Conservation (phyloP, 2,329 filamentous ascomycete species). For the Esteya vermicola region DNA sequence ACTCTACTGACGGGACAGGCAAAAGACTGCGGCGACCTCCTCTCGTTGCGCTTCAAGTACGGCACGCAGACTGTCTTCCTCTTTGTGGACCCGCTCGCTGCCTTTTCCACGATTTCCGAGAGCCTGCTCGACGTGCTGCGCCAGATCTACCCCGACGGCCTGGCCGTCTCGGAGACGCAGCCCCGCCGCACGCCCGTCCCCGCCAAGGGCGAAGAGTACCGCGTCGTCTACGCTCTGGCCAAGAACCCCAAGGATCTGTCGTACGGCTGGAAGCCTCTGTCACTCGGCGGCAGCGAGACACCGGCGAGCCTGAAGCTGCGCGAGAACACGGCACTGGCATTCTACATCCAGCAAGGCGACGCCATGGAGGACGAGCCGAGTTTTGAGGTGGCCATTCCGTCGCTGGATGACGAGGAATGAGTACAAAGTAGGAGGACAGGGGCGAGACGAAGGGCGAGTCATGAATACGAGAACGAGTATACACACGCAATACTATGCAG, state of each 20-base stretch:
- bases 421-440: conserved; percentile 14
- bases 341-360: conserved; percentile 25
- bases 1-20: conserved; percentile 1
- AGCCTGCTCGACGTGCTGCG: conserved; percentile 44
- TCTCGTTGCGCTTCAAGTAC: conserved; percentile 59
- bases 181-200: conserved; percentile 23
- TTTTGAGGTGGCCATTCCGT: conserved; percentile 21
- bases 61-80: conserved; percentile 58
- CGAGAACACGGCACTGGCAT: conserved; percentile 34
- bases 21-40: conserved; percentile 23
- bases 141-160: conserved; percentile 40
- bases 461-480: not conserved
- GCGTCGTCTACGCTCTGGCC: conserved; percentile 31
- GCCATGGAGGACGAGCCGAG: conserved; percentile 24
- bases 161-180: conserved; percentile 22
- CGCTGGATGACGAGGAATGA: conserved; percentile 23
- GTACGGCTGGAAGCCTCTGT: conserved; percentile 35
- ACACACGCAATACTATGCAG: too few species aligned
- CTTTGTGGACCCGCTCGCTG: conserved; percentile 42
- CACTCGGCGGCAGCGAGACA: conserved; percentile 22
- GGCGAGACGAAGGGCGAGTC: too few species aligned
- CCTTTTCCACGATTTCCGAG: conserved; percentile 41
- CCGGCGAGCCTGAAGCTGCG: conserved; percentile 27
- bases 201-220: conserved; percentile 19
- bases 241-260: conserved; percentile 28